Evolutionary conservation across 2,329 filamentous ascomycete genomes (phyloP), one percentile per base, ranked within the genome.

Genomic region (Claviceps arundinis): DNA sequence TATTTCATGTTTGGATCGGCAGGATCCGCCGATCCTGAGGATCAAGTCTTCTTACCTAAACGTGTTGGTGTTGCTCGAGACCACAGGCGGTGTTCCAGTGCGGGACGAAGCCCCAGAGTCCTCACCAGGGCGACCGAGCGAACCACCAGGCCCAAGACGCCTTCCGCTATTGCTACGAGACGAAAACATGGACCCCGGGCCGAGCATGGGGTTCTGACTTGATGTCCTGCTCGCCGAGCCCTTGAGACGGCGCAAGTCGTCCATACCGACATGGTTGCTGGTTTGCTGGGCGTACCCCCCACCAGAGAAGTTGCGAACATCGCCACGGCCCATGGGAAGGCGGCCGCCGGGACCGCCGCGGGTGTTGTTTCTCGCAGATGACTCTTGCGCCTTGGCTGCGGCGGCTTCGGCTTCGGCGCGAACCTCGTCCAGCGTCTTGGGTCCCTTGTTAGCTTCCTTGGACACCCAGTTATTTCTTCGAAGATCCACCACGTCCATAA

Each of bases 341-440:
- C 89, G 86, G 50, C 85, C 83, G 58, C 82, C 81, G 37, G 53
- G 47, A 52, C 77, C 76, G 56, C 87, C 84, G 59, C 88, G 78
- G 63, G 81, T 78, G 66, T 72, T 81, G 64, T 65, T 74, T 56
- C 77, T 72, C 45, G 78, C 77, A 34, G 30, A 34, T 50, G 70
- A 74, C 66, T 96, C 90, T 52, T 85, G 85, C 55, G 89, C 88
- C 70, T 91, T 90, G 59, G 86, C 87, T 56, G 84, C 86, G 56
- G 84, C 85, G 50, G 89, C 89, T 71, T 89, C 86, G 54, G 79
- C 80, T 69, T 89, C 85, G 59, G 84, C 85, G 65, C 89, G 87
- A 59, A 98, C 87, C 71, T 97, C 87, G 4, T 89, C 82, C 50
- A 98, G 85, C 8, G 93, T 98, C 82, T 96, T 96, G 54, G 93